These are phyloP conservation scores for Dendryphion nanum DNA, from an alignment of 2,329 filamentous ascomycete species.

Conservation along the genomic window DNA sequence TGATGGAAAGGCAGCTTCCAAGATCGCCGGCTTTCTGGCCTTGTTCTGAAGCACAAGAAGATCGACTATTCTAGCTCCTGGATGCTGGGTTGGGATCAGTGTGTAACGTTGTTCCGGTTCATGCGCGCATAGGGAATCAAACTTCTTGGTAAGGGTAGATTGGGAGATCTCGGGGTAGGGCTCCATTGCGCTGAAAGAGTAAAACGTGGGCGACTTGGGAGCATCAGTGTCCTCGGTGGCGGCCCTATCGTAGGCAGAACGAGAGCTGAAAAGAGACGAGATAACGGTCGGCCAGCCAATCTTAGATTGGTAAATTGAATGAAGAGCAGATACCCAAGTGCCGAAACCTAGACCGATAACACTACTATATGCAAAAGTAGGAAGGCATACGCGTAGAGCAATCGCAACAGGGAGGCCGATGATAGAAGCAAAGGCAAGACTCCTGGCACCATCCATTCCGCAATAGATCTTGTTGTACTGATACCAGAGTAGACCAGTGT, in stretches of 20 bases:
- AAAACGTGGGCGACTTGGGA: slow-evolving; percentile 17
- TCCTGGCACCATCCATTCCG: slow-evolving; percentile 43
- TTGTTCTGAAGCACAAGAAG: slow-evolving; percentile 1
- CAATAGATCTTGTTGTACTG: slow-evolving; percentile 43
- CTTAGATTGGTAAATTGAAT: slow-evolving; percentile 13
- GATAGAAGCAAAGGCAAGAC: slow-evolving; percentile 40
- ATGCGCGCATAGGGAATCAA: slow-evolving; percentile 2
- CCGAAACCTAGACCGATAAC: slow-evolving; percentile 45
- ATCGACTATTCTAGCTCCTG: slow-evolving; percentile 5
- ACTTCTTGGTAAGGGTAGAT: slow-evolving; percentile 3
- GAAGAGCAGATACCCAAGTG: slow-evolving; percentile 49
- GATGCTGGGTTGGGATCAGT: slow-evolving; percentile 4
- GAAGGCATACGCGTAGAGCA: slow-evolving; percentile 33
- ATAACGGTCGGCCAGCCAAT: background rate
- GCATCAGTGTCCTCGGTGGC: background rate
- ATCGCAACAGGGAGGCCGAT: slow-evolving; percentile 46
- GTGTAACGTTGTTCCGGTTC: slow-evolving; percentile 1
- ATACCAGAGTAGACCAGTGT: slow-evolving; percentile 51
- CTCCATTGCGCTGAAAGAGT: slow-evolving; percentile 31
- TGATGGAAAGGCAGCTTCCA: slow-evolving; percentile 2
- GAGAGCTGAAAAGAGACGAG: background rate
- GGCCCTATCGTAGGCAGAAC: background rate
- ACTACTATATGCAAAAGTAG: slow-evolving; percentile 40
- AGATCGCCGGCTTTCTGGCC: background rate
- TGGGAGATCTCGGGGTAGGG: slow-evolving; percentile 33